Evolutionary conservation across 2,329 filamentous ascomycete species (phyloP).

Genomic region (Hirsutella minnesotensis): DNA sequence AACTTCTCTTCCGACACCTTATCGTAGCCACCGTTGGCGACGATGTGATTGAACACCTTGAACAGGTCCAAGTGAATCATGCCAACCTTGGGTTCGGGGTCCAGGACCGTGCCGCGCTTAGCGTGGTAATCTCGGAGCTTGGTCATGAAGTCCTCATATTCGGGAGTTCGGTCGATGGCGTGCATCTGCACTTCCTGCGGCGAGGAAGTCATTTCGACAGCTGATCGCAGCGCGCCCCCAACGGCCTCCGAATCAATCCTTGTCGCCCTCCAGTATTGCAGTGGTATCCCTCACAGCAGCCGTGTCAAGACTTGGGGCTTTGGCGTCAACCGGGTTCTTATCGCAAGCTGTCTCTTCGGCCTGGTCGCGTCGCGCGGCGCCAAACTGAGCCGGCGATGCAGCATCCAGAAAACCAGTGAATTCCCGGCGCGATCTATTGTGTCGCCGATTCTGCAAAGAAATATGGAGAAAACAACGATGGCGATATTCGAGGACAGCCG

Average conservation of each 20-base stretch:
- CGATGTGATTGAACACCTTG: constrained; percentile 67
- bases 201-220: constrained; percentile 10
- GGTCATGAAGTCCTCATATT: constrained; percentile 70
- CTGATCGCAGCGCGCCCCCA: neutral
- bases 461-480: neutral
- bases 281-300: too few species aligned
- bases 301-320: too few species aligned
- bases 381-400: neutral
- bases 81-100: constrained; percentile 72
- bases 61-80: constrained; percentile 64
- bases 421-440: too few species aligned
- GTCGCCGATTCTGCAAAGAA: neutral
- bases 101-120: constrained; percentile 67
- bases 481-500: too few species aligned
- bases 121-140: constrained; percentile 63
- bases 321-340: neutral
- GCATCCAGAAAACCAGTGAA: constrained; percentile 1
- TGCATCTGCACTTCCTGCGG: constrained; percentile 26
- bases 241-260: neutral
- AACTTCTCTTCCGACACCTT: constrained; percentile 73
- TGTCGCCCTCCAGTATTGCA: neutral
- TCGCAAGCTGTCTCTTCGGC: neutral
- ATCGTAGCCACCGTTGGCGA: constrained; percentile 74
- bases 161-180: constrained; percentile 47
- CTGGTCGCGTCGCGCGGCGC: neutral